These are phyloP conservation scores for Hevea brasiliensis DNA, from an alignment of 345 rosid species.

Conservation along the genomic window DNA sequence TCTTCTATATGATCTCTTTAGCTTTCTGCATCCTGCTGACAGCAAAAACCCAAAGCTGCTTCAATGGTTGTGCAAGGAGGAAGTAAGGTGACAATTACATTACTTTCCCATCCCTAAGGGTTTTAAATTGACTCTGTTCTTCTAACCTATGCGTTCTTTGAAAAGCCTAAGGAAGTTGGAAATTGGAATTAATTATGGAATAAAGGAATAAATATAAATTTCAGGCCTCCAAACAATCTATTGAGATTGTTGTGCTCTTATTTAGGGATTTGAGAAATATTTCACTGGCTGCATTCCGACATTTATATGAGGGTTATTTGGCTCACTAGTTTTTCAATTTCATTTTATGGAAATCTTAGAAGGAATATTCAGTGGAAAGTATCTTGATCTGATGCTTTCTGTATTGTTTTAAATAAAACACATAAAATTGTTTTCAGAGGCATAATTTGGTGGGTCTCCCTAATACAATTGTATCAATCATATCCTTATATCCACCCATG, in stretches of 20 bases:
- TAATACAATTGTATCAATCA: background rate
- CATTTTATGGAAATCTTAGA: background rate
- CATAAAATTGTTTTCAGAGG: background rate
- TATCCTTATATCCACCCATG: background rate
- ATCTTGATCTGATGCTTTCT: background rate
- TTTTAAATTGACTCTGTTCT: background rate
- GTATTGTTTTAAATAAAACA: background rate
- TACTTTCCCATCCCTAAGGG: background rate
- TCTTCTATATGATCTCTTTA: slow-evolving; percentile 28
- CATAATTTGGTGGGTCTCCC: background rate
- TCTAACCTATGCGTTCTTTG: background rate
- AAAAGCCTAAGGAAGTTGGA: no score
- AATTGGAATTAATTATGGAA: no score
- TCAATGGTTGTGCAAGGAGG: slow-evolving; percentile 89
- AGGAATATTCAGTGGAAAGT: background rate
- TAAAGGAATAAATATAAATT: no score
- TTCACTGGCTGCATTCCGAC: background rate
- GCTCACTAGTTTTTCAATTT: background rate
- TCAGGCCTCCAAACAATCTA: background rate
- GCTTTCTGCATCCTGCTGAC: slow-evolving; percentile 98
- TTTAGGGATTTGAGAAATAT: background rate
- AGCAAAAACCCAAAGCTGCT: slow-evolving; percentile 73
- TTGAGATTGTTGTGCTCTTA: background rate
- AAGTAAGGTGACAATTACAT: slow-evolving; percentile 66
- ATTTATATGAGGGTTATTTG: background rate